Conservation (phyloP, 768 basidiomycete species). For the Coprinopsis cinerea region DNA sequence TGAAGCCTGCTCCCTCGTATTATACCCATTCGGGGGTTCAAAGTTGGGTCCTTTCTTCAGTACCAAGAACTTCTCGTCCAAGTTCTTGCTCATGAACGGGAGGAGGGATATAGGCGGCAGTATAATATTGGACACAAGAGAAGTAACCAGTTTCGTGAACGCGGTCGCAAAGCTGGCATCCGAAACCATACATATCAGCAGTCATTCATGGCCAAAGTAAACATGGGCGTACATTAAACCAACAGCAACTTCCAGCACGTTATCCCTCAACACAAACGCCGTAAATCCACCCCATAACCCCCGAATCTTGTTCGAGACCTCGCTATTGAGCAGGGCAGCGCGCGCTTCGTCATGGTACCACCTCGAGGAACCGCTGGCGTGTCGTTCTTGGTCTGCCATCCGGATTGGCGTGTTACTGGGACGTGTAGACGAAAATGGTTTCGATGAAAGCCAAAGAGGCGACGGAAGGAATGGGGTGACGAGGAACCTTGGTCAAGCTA, state of each 20-base stretch:
- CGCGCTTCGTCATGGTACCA: slow-evolving; percentile 16
- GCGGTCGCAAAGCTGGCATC: slow-evolving; percentile 28
- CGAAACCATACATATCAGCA: background rate
- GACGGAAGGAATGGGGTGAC: background rate
- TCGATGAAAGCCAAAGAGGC: too few relatives aligned
- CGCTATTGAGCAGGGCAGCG: slow-evolving; percentile 16
- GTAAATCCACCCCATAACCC: slow-evolving; percentile 25
- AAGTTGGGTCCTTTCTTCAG: slow-evolving; percentile 29
- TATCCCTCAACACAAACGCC: slow-evolving; percentile 32
- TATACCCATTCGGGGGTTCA: slow-evolving; percentile 25
- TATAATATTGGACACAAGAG: slow-evolving; percentile 37
- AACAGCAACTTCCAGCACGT: slow-evolving; percentile 41
- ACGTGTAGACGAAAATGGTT: too few relatives aligned
- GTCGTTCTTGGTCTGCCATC: background rate
- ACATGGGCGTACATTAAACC: slow-evolving; percentile 38
- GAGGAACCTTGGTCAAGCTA: background rate
- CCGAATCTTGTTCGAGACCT: slow-evolving; percentile 19
- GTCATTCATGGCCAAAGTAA: too few relatives aligned
- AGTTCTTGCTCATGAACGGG: slow-evolving; percentile 37
- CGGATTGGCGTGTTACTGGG: too few relatives aligned
- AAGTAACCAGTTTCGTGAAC: slow-evolving; percentile 37
- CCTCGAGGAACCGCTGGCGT: background rate
- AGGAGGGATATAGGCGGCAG: slow-evolving; percentile 36
- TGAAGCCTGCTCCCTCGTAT: slow-evolving; percentile 36
- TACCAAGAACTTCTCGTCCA: slow-evolving; percentile 38